Conservation (phyloP, 176 grass and related monocot species). For the Eragrostis nindensis region DNA sequence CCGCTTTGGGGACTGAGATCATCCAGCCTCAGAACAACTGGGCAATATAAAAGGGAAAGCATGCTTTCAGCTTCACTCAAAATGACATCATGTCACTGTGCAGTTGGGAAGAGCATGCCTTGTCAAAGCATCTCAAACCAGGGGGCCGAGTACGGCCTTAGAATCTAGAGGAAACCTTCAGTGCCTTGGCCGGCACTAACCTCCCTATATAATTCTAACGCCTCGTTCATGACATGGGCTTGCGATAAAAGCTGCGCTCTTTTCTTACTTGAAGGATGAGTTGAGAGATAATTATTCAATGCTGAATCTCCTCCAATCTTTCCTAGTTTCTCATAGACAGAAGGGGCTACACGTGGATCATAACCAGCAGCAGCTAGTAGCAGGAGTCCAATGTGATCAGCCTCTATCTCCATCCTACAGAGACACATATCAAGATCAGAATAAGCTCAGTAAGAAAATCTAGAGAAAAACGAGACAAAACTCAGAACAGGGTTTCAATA, state of each 20-base stretch:
- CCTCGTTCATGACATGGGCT: conserved; percentile 82
- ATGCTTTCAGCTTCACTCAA: not conserved
- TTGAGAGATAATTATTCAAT: conserved; percentile 75
- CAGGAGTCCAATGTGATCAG: conserved; percentile 93
- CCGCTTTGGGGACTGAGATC: not conserved
- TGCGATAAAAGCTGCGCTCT: conserved; percentile 62
- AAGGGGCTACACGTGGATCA: conserved; percentile 81
- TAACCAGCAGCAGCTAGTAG: conserved; percentile 86
- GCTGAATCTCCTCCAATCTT: conserved; percentile 67
- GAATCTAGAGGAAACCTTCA: conserved; percentile 82
- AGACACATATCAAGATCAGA: conserved; percentile 7
- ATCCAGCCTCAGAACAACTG: not conserved
- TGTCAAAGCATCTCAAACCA: not conserved
- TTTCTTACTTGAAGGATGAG: conserved; percentile 94
- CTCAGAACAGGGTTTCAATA: too few relatives aligned
- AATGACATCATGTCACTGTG: not conserved
- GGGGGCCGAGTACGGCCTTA: not conserved
- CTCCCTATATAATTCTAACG: conserved; percentile 66
- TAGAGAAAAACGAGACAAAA: not conserved
- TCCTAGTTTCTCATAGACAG: conserved; percentile 82
- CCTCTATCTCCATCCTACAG: conserved; percentile 95
- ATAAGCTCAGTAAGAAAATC: conserved; percentile 12
- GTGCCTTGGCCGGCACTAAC: conserved; percentile 50
- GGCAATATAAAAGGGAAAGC: not conserved
- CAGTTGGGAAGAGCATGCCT: not conserved